These are phyloP conservation scores for Salix arbutifolia DNA, from an alignment of 345 rosid species.

Conservation along the genomic window DNA sequence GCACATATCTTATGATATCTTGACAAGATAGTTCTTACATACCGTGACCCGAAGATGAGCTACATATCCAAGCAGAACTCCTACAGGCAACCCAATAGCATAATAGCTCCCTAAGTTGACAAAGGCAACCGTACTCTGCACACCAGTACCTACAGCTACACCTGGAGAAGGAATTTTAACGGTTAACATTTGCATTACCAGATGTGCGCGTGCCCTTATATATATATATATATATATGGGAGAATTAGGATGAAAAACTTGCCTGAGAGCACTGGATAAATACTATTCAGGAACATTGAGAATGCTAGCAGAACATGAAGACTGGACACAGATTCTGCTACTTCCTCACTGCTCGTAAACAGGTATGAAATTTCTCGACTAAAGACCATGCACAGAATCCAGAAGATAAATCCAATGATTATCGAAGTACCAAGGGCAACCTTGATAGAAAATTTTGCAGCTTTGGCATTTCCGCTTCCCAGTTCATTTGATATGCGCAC, in stretches of 20 bases:
- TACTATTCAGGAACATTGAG: conserved; percentile 37
- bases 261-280: conserved; percentile 39
- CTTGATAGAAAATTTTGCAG: conserved; percentile 35
- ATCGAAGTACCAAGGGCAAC: conserved; percentile 20
- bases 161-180: conserved; percentile 20
- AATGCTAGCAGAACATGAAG: conserved; percentile 38
- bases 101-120: conserved; percentile 51
- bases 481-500: conserved; percentile 50
- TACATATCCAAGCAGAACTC: conserved; percentile 32
- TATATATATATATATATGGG: not conserved
- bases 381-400: conserved; percentile 29
- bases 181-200: too few relatives aligned
- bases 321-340: conserved; percentile 25
- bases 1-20: not conserved
- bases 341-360: conserved; percentile 30
- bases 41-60: conserved; percentile 33
- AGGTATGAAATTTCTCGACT: conserved; percentile 22
- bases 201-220: too few relatives aligned
- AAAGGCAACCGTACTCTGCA: conserved; percentile 36
- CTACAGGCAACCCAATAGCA: conserved; percentile 41
- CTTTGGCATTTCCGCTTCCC: conserved; percentile 39
- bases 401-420: conserved; percentile 27
- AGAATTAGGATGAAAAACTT: not conserved
- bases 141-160: conserved; percentile 47
- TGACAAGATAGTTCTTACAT: not conserved